A percentile compares a stretch with the other conserved stretches of the same genome.
These are phyloP conservation scores for Punctularia strigosozonata DNA, from an alignment of 768 basidiomycete genomes.

Conservation along the genomic window DNA sequence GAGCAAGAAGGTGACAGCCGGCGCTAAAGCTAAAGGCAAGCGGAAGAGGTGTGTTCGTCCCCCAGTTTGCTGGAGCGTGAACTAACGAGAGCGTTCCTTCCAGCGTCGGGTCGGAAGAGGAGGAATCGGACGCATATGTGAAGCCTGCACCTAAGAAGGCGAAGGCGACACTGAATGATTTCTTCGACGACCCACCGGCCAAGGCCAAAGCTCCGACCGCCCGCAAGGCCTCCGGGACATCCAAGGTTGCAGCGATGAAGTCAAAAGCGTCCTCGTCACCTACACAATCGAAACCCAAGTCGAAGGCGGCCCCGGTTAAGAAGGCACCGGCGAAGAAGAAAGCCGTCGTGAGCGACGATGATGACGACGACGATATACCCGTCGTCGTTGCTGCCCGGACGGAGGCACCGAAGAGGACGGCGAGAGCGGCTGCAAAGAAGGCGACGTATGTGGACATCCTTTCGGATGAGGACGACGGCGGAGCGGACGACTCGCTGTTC, in stretches of 20 bases:
- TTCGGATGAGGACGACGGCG: slow-evolving; percentile 30
- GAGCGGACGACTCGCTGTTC: slow-evolving; percentile 36
- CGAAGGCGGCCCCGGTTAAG: slow-evolving; percentile 38
- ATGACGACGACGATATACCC: slow-evolving; percentile 33
- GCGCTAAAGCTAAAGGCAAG: neutral
- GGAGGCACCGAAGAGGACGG: slow-evolving; percentile 34
- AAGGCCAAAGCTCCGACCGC: slow-evolving; percentile 12
- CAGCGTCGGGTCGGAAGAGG: slow-evolving; percentile 25
- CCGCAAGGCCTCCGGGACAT: slow-evolving; percentile 46
- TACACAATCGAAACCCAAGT: slow-evolving; percentile 28
- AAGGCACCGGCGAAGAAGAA: slow-evolving; percentile 31
- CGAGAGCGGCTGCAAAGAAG: slow-evolving; percentile 35
- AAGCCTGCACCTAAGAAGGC: slow-evolving; percentile 47
- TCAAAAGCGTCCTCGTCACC: slow-evolving; percentile 17
- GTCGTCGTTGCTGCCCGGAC: slow-evolving; percentile 27
- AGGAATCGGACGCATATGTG: slow-evolving; percentile 26
- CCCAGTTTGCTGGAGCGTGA: slow-evolving; percentile 1
- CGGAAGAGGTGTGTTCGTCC: neutral
- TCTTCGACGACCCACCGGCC: slow-evolving; percentile 39
- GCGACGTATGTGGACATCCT: slow-evolving; percentile 27
- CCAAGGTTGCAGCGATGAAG: slow-evolving; percentile 24
- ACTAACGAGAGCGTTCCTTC: slow-evolving; percentile 3
- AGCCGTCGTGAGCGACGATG: slow-evolving; percentile 26
- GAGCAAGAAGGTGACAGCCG: too few species aligned
- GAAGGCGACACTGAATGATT: slow-evolving; percentile 41